Evolutionary conservation across 176 grass and related monocot genomes (phyloP), one percentile per base, ranked within the genome.

Genomic region (Tillandsia leiboldiana): DNA sequence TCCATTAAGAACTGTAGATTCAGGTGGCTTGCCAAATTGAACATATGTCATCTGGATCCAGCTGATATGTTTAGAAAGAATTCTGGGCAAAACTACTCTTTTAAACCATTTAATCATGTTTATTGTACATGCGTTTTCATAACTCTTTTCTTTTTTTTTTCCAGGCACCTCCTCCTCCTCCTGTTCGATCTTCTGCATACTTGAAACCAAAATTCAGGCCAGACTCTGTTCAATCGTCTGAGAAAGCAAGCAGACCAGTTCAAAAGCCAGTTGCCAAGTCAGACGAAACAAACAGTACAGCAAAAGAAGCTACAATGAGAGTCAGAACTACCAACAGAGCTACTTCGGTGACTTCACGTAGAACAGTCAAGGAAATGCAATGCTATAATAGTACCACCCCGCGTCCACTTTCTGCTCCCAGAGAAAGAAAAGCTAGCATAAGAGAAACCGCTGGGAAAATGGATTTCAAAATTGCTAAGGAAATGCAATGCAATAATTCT

Each of bases 191-290:
- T n/a, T 53, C 49, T 52, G 68, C 50, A 48, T 70, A 67, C 73
- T 53, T 50, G 18, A 89, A 82, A 70, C 82, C 73, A 74, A 87
- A 84, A 71, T 53, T 76, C 8, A 99, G 80, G 66, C 48, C 49
- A 11, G 75, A 85, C 53, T 68, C 11, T 29, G 62, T 74, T 54
- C 63, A 11, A 11, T 75, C 80, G 64, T 53, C 76, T 50, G 73
- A 80, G 64, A 83, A 81, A 70, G 12, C 75, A 52, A 87, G 71
- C 68, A 68, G 65, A 53, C 51, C 82, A 66, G 26, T 28, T 52
- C 77, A 77, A 11, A 78, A 93, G 65, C 81, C 51, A n/a, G 47
- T 33, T 54, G 68, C 28, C 14, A 42, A 64, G 18, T 13, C 73
- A 65, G 76, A 65, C 28, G 53, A 22, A 68, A 85, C 58, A 65